Evolutionary conservation across 805 yeast species (phyloP), one percentile per base, ranked within the genome.

Genomic region (Kluyveromyces starmeri): DNA sequence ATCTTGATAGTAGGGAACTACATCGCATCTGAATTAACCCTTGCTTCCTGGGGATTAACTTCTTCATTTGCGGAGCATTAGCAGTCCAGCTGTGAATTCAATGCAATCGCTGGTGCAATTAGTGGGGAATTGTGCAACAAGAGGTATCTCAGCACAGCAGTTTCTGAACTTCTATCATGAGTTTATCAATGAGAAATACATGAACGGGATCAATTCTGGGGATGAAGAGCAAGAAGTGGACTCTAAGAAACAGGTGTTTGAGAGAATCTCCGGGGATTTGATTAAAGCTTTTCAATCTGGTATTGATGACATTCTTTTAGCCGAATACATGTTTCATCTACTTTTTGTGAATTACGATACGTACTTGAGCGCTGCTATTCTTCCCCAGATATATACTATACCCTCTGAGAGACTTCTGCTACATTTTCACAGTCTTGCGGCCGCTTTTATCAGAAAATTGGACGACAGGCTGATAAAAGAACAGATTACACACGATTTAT

Each of bases 101-200:
- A 35, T 44, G 17, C 51, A 51, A n/a, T 38, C 50, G 8, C 40
- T 55, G 3, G 45, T 36, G 25, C 45, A 40, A 22, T 37, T 57
- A 26, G 50, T 50, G 3, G 27, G 44, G 19, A 54, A 50, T 22
- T 57, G 58, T 43, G 48, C 54, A 3, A 46, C 47, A 8, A 44
- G 51, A 26, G 51, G 49, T 11, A 40, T 55, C 10, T 37, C 51
- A 12, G 36, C 60, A 2, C 34, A 39, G 11, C 59, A 53, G 18
- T 57, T 55, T 35, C 38, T 52, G 4, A 53, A 48, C 24, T 42
- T 57, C 17, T 57, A 52, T 40, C 54, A 54, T 28, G 62, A 57
- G 34, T 47, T 55, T 28, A 53, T 49, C 32, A 57, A 52, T 39
- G 59, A 54, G 35, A 45, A 48, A 30, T 45, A 48, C 33, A 40